Percentiles rank a stretch among this genome's conserved stretches.
These are phyloP conservation scores for Brachypodium distachyon DNA, from an alignment of 202 grass and related monocot species.

Conservation along the genomic window DNA sequence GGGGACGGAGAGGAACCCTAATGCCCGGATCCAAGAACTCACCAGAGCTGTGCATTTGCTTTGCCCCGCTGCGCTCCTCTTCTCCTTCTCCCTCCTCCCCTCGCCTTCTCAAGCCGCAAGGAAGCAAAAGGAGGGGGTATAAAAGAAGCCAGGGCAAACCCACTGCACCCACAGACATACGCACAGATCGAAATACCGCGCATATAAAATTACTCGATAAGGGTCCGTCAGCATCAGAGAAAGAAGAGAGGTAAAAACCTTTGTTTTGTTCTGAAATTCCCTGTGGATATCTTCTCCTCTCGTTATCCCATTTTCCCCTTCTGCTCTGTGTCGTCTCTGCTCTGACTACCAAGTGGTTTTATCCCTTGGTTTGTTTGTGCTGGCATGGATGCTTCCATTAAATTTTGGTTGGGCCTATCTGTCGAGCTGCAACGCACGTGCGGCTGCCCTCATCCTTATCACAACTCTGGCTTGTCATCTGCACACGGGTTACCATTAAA, in stretches of 20 bases:
- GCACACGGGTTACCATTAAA: no score
- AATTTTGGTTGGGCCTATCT: conserved; percentile 31
- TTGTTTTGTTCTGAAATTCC: conserved; percentile 27
- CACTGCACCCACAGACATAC: neutral
- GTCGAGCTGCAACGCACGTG: conserved; percentile 47
- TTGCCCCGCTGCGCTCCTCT: neutral
- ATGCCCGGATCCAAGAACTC: conserved; percentile 43
- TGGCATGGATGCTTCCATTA: conserved; percentile 18
- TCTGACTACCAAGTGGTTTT: conserved; percentile 27
- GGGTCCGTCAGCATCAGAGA: conserved; percentile 3
- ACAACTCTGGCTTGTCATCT: conserved; percentile 1
- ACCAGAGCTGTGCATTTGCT: conserved; percentile 36
- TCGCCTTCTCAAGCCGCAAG: neutral
- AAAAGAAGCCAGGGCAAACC: conserved; percentile 23
- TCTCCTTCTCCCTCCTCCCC: neutral
- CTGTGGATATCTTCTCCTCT: neutral
- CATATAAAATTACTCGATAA: conserved; percentile 1
- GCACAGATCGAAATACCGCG: neutral
- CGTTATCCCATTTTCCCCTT: neutral
- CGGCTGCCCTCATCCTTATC: conserved; percentile 44
- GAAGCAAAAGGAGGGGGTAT: conserved; percentile 19
- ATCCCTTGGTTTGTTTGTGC: conserved; percentile 22
- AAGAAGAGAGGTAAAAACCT: neutral
- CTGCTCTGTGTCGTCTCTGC: neutral
- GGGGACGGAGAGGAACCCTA: conserved; percentile 5